phyloP scores from a whole-genome alignment of 345 rosid species.

The Arabidopsis suecica region DNA sequence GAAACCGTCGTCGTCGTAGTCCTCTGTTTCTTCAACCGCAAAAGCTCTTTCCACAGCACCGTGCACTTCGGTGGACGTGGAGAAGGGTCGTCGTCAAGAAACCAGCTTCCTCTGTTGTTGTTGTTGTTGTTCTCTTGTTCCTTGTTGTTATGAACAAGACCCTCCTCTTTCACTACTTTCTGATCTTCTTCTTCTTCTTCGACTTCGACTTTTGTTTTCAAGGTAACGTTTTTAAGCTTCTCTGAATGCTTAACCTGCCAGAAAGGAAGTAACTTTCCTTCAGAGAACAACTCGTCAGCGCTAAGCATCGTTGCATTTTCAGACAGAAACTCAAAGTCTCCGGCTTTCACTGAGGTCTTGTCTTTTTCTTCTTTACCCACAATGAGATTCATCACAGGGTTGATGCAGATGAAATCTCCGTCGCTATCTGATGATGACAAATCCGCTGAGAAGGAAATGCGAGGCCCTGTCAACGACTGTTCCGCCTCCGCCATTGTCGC shows the following conservation, averaged over 20 bases:
- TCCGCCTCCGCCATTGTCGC: constrained; percentile 17
- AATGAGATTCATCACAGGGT: constrained; percentile 47
- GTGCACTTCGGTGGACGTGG: constrained; percentile 98
- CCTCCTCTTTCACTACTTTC: constrained; percentile 14
- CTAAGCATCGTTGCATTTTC: constrained; percentile 60
- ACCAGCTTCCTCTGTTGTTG: constrained; percentile 61
- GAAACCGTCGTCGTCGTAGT: constrained; percentile 56
- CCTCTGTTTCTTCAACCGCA: constrained; percentile 82
- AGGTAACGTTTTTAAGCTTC: constrained; percentile 64
- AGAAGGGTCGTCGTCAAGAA: constrained; percentile 93
- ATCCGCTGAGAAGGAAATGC: constrained; percentile 90
- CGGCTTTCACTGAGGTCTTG: constrained; percentile 49
- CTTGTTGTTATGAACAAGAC: constrained; percentile 35
- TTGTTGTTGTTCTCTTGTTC: constrained; percentile 39
- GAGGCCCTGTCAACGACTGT: constrained; percentile 56
- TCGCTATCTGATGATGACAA: constrained; percentile 52
- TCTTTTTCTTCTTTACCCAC: constrained; percentile 37
- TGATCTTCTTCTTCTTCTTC: constrained; percentile 41
- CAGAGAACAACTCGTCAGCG: constrained; percentile 90
- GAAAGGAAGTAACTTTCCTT: constrained; percentile 89
- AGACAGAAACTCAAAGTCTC: constrained; percentile 86
- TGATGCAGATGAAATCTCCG: constrained; percentile 65
- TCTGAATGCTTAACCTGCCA: constrained; percentile 81
- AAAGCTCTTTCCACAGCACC: constrained; percentile 91
- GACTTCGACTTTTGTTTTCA: constrained; percentile 43